Evolutionary conservation across 2,329 filamentous ascomycete genomes (phyloP), one percentile per base, ranked within the genome.

Genomic region (Aureobasidium namibiae): DNA sequence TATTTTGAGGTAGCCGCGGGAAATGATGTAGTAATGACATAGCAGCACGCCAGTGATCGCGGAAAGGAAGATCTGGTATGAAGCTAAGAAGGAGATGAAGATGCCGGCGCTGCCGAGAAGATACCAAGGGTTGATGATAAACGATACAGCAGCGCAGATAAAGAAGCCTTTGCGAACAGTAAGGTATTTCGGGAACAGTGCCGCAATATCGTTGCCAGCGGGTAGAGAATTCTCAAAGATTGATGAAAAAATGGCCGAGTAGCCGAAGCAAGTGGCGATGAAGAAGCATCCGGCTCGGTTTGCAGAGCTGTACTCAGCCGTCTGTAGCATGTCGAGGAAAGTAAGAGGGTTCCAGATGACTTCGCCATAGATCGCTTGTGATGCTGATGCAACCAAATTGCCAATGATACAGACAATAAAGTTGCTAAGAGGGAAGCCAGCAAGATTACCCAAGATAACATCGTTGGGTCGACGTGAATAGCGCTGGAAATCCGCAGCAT

Each of bases 201-300:
- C 70, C 2, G 71, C 70, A 21, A 72, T 72, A 44, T 74, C 70
- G 18, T 71, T 74, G 31, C 73, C 74, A 6, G 73, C 74, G 21
- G 74, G 71, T 3, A 76, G 66, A 4, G 69, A 73, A 56, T 76
- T 76, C 53, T 74, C 73, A n/a, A 75, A 74, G 29, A 79, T 76
- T 6, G 72, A 67, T 9, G 72, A 72, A 60, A 78, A 76, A 26
- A 80, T 70, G 0, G 72, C 68, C 4, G 73, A 74, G 60, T 77
- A 79, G 0, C 73, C 66, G 45, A 78, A 75, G 14, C 69, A 71
- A 1, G 71, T 68, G 0, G 75, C 67, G 31, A 77, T 73, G 60
- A 78, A 76, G 36, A 74, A 73, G 46, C 70, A 73, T 0, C 70
- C 74, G 7, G 72, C 68, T 16, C 75, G 68, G 44, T 72, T 76